Evolutionary conservation across 345 rosid genomes (phyloP), one percentile per base, ranked within the genome.

Genomic region (Bruguiera gymnorhiza): DNA sequence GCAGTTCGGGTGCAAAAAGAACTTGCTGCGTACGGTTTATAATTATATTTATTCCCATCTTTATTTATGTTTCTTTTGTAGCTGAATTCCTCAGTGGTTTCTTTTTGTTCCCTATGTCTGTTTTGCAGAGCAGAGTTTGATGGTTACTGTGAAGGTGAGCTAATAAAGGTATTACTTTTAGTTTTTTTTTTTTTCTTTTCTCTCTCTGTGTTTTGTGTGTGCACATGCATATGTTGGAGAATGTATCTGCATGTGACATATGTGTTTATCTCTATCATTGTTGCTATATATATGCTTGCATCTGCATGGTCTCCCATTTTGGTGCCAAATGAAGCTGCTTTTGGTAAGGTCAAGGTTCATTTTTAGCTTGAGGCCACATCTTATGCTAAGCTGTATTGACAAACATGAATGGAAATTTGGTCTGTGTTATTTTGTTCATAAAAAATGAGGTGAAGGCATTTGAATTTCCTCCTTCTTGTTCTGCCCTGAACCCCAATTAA

Each of bases 131-230:
- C 97, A 31, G 98, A 93, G 69, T 91, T 93, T 77, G 97, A 93
- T 83, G 98, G 98, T 75, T 91, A 93, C 67, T 93, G 98, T 76
- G 94, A 86, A 86, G 98, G 96, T 62, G 98, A 93, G 83, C 88
- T 93, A 48, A 89, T 93, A 61, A 93, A 91, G 97, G 98, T 88
- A 86, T 59, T 60, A n/a, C 71, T 15, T 31, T 30, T 7, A 18
- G 0, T 43, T 11, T 43, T 11, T 43, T 43, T 43, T 9, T 39
- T 39, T 32, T 3, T 31, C 24, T 31, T 37, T 37, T 36, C 30
- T 29, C 16, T 53, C 50, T 30, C 24, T 27, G 18, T 56, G 13
- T 56, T 7, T 52, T 13, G 26, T 24, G 11, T 8, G 13, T 2
- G 37, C 24, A 55, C 30, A 21, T 21, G 8, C 29, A 20, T 31